Conservation (phyloP, 768 basidiomycete genomes). For the Exsudoporus frostii region DNA sequence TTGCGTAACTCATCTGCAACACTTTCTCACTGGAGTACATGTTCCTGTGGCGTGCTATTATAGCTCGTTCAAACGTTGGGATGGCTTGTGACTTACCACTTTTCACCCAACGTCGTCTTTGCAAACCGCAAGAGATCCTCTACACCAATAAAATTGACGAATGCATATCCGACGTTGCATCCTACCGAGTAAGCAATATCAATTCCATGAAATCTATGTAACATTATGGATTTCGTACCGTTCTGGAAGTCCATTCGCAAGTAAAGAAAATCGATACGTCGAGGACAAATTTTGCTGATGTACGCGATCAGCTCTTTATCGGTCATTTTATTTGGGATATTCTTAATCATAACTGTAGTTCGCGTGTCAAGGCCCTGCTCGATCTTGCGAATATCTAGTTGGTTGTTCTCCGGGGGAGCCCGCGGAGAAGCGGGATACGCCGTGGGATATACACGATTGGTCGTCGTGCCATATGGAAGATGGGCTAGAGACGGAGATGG, state of each 20-base stretch:
- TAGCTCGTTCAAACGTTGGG: neutral
- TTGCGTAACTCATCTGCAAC: conserved; percentile 88
- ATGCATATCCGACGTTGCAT: conserved; percentile 79
- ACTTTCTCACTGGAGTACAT: conserved; percentile 91
- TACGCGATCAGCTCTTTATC: conserved; percentile 67
- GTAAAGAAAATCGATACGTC: conserved; percentile 83
- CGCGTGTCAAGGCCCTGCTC: conserved; percentile 76
- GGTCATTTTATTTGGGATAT: conserved; percentile 90
- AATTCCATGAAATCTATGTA: neutral
- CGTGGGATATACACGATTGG: conserved; percentile 20
- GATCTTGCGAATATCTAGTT: conserved; percentile 66
- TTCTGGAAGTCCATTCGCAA: conserved; percentile 84
- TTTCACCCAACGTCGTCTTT: conserved; percentile 67
- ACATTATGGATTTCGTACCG: conserved; percentile 40
- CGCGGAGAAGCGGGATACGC: conserved; percentile 29
- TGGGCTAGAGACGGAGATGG: conserved; percentile 21
- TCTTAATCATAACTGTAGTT: conserved; percentile 88
- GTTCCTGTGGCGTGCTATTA: conserved; percentile 53
- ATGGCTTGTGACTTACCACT: conserved; percentile 54
- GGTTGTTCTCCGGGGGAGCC: conserved; percentile 44
- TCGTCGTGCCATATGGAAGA: conserved; percentile 16
- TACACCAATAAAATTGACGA: conserved; percentile 85
- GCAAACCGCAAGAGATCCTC: conserved; percentile 76
- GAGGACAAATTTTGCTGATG: conserved; percentile 69
- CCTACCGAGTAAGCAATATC: conserved; percentile 38